phyloP scores from a whole-genome alignment of 805 yeast species.

The Candida caryicola region DNA sequence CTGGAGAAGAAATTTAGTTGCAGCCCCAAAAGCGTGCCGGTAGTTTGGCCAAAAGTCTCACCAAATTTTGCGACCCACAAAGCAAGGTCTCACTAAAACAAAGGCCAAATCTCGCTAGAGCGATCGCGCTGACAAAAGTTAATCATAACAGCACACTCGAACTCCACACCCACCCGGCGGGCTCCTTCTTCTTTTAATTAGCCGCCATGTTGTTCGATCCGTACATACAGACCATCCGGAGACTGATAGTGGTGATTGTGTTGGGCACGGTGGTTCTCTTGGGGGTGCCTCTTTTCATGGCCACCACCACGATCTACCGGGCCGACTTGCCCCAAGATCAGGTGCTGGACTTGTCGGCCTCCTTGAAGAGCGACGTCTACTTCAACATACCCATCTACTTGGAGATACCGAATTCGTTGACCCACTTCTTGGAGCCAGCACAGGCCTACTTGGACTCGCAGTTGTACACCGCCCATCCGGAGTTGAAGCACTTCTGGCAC shows the following conservation, averaged over 20 bases:
- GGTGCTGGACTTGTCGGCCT: constrained; percentile 30
- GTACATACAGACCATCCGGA: constrained; percentile 6
- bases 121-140: too few species aligned
- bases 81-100: too few species aligned
- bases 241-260: constrained; percentile 11
- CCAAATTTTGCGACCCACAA: too few species aligned
- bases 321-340: constrained; percentile 54
- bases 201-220: constrained; percentile 1
- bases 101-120: too few species aligned
- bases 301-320: constrained; percentile 60
- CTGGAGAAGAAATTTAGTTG: neutral
- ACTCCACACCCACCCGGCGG: neutral
- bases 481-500: constrained; percentile 29
- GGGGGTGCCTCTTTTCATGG: constrained; percentile 21
- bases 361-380: constrained; percentile 22
- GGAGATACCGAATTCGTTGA: constrained; percentile 30
- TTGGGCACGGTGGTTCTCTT: constrained; percentile 16
- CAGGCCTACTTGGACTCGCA: constrained; percentile 36
- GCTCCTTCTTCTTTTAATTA: too few species aligned
- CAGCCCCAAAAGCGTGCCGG: neutral
- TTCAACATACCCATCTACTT: constrained; percentile 45
- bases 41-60: neutral
- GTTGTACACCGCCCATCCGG: constrained; percentile 20
- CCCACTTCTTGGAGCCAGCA: constrained; percentile 27
- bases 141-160: too few species aligned